Conservation (phyloP, 2,329 filamentous ascomycete species). For the Sclerotinia sclerotiorum region DNA sequence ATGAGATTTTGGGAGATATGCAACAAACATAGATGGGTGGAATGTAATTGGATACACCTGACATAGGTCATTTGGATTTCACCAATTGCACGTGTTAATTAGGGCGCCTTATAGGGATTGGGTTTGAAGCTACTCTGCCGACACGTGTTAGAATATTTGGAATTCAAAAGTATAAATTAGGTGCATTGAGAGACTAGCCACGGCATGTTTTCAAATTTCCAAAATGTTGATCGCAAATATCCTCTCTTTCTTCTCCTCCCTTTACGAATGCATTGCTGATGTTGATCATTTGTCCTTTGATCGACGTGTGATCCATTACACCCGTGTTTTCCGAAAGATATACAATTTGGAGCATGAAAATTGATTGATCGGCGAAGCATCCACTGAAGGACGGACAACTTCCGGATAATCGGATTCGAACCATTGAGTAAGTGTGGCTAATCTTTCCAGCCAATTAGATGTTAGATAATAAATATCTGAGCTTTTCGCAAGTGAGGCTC, state of each 20-base stretch:
- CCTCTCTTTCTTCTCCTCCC: not conserved
- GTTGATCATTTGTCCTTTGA: slow-evolving; percentile 5
- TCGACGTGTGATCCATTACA: not conserved
- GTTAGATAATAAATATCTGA: not conserved
- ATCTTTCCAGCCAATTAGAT: not conserved
- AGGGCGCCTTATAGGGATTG: not conserved
- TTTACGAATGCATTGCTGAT: not conserved
- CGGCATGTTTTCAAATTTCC: not conserved
- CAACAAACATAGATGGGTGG: not conserved
- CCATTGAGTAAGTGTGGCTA: not conserved
- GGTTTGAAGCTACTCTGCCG: not conserved
- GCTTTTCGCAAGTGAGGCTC: not conserved
- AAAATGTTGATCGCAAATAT: slow-evolving; percentile 3
- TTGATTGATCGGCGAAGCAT: slow-evolving; percentile 8
- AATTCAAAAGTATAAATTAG: slow-evolving; percentile 12
- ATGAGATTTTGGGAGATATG: not conserved
- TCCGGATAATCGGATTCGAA: slow-evolving; percentile 1
- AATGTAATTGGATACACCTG: not conserved
- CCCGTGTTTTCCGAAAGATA: slow-evolving; percentile 16
- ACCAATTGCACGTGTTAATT: not conserved
- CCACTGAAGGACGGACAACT: not conserved
- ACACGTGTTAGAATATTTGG: not conserved
- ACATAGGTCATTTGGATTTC: not conserved
- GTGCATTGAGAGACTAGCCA: not conserved
- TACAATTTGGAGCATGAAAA: not conserved